Percentiles rank a stretch among this genome's conserved stretches.
These are phyloP conservation scores for Reticulascus tulasneorum DNA, from an alignment of 2,329 filamentous ascomycete species.

Conservation along the genomic window DNA sequence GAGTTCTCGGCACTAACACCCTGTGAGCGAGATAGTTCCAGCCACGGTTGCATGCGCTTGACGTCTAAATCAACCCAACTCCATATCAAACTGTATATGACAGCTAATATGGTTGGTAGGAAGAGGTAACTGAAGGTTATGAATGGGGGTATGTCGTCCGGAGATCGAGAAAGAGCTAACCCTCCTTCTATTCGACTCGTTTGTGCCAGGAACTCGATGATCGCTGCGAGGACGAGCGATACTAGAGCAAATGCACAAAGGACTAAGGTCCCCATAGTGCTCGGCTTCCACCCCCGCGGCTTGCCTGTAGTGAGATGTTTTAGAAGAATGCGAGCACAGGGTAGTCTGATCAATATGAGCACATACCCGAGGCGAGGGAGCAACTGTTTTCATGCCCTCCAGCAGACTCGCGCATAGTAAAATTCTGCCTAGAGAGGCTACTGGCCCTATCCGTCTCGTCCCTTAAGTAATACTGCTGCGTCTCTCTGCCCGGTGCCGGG, in stretches of 20 bases:
- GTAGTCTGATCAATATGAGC: too few relatives aligned
- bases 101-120: slow-evolving; percentile 48
- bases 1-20: slow-evolving; percentile 43
- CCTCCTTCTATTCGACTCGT: slow-evolving; percentile 37
- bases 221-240: slow-evolving; percentile 34
- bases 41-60: slow-evolving; percentile 57
- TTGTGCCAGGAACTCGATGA: slow-evolving; percentile 41
- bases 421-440: too few relatives aligned
- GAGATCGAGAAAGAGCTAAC: slow-evolving; percentile 20
- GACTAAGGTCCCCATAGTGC: slow-evolving; percentile 30
- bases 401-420: too few relatives aligned
- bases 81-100: slow-evolving; percentile 54
- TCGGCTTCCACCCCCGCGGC: slow-evolving; percentile 38
- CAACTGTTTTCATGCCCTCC: too few relatives aligned
- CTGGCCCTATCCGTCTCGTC: too few relatives aligned
- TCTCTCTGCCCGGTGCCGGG: too few relatives aligned
- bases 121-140: slow-evolving; percentile 43
- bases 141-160: slow-evolving; percentile 28
- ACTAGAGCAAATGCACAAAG: slow-evolving; percentile 30
- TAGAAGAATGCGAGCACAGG: too few relatives aligned
- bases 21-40: slow-evolving; percentile 44
- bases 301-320: too few relatives aligned
- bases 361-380: too few relatives aligned
- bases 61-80: slow-evolving; percentile 57
- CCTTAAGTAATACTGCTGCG: too few relatives aligned